phyloP scores from a whole-genome alignment of 768 basidiomycete genomes.

The Dacryopinax primogenitus region DNA sequence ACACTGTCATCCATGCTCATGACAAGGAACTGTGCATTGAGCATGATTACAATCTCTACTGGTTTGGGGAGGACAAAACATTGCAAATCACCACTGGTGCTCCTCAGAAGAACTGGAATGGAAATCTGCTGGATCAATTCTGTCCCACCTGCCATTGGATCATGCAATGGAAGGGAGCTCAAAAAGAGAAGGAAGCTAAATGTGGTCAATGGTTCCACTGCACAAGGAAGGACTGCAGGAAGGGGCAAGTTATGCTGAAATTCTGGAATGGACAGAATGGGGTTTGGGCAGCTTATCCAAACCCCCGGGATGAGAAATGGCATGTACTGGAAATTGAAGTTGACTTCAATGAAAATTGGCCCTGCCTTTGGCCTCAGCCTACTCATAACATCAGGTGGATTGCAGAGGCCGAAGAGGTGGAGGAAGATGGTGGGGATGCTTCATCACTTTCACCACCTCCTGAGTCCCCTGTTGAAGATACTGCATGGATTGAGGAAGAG shows the following conservation, averaged over 20 bases:
- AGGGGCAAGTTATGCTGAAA: not conserved
- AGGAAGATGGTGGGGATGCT: too few relatives aligned
- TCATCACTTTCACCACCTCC: too few relatives aligned
- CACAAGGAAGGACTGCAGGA: not conserved
- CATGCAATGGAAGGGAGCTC: not conserved
- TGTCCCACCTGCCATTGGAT: not conserved
- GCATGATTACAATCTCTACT: not conserved
- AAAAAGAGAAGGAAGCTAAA: not conserved
- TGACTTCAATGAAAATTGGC: not conserved
- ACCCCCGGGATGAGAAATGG: not conserved
- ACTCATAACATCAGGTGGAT: too few relatives aligned
- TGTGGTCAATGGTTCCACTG: not conserved
- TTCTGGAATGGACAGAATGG: not conserved
- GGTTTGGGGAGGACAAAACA: not conserved
- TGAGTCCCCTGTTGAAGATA: too few relatives aligned
- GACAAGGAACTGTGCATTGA: not conserved
- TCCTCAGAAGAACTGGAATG: not conserved
- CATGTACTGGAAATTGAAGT: not conserved
- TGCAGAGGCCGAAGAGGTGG: too few relatives aligned
- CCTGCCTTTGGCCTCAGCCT: not conserved
- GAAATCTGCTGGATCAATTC: not conserved
- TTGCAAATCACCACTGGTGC: not conserved
- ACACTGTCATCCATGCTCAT: not conserved
- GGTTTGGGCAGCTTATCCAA: not conserved
- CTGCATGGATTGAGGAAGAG: too few relatives aligned